Conservation (phyloP, 805 yeast species). For the Candida multigemmis region DNA sequence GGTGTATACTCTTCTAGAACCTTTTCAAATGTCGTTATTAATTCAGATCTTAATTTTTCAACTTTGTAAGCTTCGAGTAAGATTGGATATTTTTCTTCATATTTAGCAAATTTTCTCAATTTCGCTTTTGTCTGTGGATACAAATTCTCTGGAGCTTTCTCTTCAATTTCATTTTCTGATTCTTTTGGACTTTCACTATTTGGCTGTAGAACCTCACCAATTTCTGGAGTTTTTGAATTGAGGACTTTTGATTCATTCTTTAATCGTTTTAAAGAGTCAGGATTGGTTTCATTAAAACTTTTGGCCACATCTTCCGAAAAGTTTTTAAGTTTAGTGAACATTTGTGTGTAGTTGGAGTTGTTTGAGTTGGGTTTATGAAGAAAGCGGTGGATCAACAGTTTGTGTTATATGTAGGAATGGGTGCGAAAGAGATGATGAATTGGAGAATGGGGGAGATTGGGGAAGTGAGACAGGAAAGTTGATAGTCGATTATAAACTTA, state of each 20-base stretch:
- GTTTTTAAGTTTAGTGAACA: slow-evolving; percentile 34
- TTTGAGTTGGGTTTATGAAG: too few relatives aligned
- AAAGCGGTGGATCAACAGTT: too few relatives aligned
- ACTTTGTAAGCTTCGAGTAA: slow-evolving; percentile 76
- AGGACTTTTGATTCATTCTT: slow-evolving; percentile 26
- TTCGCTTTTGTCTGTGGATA: slow-evolving; percentile 53
- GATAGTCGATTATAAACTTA: too few relatives aligned
- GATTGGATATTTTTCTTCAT: slow-evolving; percentile 85
- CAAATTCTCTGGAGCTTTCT: slow-evolving; percentile 25
- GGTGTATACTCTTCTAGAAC: slow-evolving; percentile 77
- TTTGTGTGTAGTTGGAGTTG: too few relatives aligned
- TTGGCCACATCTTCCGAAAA: slow-evolving; percentile 39
- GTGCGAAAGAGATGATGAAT: too few relatives aligned
- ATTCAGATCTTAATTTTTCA: slow-evolving; percentile 60
- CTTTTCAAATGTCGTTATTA: slow-evolving; percentile 56
- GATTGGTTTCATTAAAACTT: slow-evolving; percentile 25
- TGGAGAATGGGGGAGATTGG: too few relatives aligned
- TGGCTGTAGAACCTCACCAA: slow-evolving; percentile 37
- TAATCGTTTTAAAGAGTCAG: slow-evolving; percentile 18
- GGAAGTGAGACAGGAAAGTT: too few relatives aligned
- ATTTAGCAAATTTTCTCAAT: slow-evolving; percentile 69
- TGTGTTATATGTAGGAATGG: too few relatives aligned
- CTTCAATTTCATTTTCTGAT: slow-evolving; percentile 5
- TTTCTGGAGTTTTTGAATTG: slow-evolving; percentile 38
- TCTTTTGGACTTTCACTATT: slow-evolving; percentile 21